Conservation (phyloP, 1,284 basidiomycete genomes). For the Ceratobasidium sp. region DNA sequence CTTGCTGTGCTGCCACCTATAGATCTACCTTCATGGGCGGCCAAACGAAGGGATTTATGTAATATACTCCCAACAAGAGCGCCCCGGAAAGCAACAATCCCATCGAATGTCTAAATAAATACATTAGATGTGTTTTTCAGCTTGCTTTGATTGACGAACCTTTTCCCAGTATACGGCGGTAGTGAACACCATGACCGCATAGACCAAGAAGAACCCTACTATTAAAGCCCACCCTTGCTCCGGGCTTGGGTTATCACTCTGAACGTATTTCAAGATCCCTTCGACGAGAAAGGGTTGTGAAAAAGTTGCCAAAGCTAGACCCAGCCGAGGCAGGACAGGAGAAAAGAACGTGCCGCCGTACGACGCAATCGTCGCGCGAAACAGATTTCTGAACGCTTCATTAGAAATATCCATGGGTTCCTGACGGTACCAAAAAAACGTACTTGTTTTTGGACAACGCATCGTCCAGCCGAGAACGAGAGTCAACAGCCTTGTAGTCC, state of each 20-base stretch:
- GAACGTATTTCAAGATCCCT: neutral
- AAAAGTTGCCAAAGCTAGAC: slow-evolving; percentile 4
- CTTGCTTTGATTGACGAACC: neutral
- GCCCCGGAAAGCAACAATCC: neutral
- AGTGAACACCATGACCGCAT: slow-evolving; percentile 14
- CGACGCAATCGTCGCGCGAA: neutral
- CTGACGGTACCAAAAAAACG: neutral
- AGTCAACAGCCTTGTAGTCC: neutral
- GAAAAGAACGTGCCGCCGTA: neutral
- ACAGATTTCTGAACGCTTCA: neutral
- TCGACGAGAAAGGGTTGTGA: slow-evolving; percentile 15
- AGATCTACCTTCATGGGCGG: slow-evolving; percentile 16
- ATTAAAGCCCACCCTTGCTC: slow-evolving; percentile 18
- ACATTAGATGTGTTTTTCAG: neutral
- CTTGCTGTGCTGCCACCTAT: slow-evolving; percentile 4
- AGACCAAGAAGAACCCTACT: slow-evolving; percentile 4
- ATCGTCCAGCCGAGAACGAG: neutral
- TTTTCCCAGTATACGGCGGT: slow-evolving; percentile 36
- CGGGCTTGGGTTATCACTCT: neutral
- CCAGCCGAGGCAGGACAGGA: slow-evolving; percentile 4
- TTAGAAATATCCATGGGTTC: neutral
- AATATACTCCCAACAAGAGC: slow-evolving; percentile 16
- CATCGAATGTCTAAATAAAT: neutral
- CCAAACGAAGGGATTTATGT: slow-evolving; percentile 2
- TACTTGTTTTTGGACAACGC: neutral